Percentiles rank a stretch among this genome's conserved stretches.
Conservation (phyloP, 1,139 yeast genomes). For the Hemisphaericaspora xylofermentans region DNA sequence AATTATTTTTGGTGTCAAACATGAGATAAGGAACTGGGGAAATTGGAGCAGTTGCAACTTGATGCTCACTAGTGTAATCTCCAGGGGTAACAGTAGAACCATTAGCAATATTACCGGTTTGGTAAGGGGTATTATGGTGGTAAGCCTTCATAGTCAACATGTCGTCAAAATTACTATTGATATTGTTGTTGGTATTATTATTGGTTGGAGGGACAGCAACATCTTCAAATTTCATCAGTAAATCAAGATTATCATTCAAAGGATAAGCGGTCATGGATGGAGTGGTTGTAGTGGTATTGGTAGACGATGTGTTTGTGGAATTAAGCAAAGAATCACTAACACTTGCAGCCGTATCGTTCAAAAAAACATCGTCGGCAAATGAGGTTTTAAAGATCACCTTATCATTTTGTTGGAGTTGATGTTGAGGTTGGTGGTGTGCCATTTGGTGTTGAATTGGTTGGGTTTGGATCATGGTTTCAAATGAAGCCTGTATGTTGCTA, state of each 20-base stretch:
- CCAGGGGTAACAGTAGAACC: conserved; percentile 1
- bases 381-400: conserved; percentile 3
- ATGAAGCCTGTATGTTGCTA: conserved; percentile 3
- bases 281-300: conserved; percentile 4
- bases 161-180: not conserved
- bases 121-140: not conserved
- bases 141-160: conserved; percentile 1
- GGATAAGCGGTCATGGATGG: conserved; percentile 5
- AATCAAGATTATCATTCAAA: conserved; percentile 3
- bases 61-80: conserved; percentile 2
- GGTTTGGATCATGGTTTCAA: not conserved
- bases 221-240: conserved; percentile 5
- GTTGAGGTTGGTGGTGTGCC: not conserved
- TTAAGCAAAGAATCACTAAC: conserved; percentile 5
- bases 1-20: conserved; percentile 3
- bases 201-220: not conserved
- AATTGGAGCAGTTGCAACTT: conserved; percentile 2
- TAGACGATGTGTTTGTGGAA: conserved; percentile 2
- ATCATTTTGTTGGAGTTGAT: conserved; percentile 1
- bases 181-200: not conserved
- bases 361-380: conserved; percentile 5
- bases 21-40: conserved; percentile 5
- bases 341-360: conserved; percentile 1
- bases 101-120: not conserved
- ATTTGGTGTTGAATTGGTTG: conserved; percentile 1